Base-by-base conservation (phyloP, 2,329 filamentous ascomycete species). In the Trichophyton rubrum region DNA sequence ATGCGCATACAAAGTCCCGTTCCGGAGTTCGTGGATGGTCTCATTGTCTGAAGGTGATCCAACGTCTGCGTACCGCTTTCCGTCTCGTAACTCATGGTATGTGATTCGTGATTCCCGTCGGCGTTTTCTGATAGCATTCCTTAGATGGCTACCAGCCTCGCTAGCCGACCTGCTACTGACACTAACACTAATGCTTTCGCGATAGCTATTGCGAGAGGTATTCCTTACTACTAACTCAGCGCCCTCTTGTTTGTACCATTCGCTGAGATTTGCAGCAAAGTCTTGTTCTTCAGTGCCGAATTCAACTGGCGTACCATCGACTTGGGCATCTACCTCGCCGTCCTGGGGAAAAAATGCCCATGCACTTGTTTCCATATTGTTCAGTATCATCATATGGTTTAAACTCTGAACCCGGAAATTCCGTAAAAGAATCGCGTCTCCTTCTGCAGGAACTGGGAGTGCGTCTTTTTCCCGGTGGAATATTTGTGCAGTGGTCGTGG, bases 361-460 rank as follows among this genome's bases (percentile, higher is more conserved):
- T 9, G 76, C 71, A 61, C 77, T 78, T 15, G 69, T 69, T 11
- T 74, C 69, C 2, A 67, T 69, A 64, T 74, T 78, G 56, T 75
- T 64, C 2, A 80, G 69, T 61, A 72, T 71, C 58, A 76, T 67
- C 5, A 69, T 71, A 63, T 74, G 71, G 13, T 75, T 68, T 56
- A 71, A 67, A 61, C 68, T 75, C 45, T 73, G 70, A 7, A 79
- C 74, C 61, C 74, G 74, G 66, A 79, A 77, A 61, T 78, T 71
- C 13, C 77, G 72, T 7, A 80, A 70, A 1, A 80, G 67, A 38
- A 80, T 67, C 1, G 71, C 69, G 62, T 77, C 73, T 11, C 77
- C 77, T 62, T 72, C 68, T 6, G 62, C 62, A 15, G 73, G 58
- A 3, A 64, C 61, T 17, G 77, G 78, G 13, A 80, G 66, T 1